Base-by-base conservation (phyloP, 2,329 filamentous ascomycete species). In the Boeremia lycopersici region DNA sequence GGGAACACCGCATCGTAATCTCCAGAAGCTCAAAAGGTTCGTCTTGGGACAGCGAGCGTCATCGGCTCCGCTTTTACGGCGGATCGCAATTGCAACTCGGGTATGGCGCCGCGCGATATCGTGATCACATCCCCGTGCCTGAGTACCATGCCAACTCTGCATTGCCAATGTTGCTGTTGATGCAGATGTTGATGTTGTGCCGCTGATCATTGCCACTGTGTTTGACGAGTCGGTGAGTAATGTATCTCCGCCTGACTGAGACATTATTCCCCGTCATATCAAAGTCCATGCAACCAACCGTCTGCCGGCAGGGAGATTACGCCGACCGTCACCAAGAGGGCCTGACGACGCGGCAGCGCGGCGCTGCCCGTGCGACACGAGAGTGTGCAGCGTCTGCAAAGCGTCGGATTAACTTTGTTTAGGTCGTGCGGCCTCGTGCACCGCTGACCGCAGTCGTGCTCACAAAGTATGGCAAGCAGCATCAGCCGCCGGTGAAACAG, bases 321-420 rank as follows among this genome's bases (percentile, higher is more conserved):
- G 47, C 48, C 48, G 39, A 56, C 31, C 10, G 12, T 47, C 43
- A 34, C 48, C 43, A 46, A 48, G 52, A 49, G 35, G 46, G 46
- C 52, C 52, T 50, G 30, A 52, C 23, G 43, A 43, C 53, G 48
- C 48, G 48, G 53, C 53, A 56, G 42, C 39, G 38, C 53, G 48
- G 53, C 48, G 28, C 36, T 48, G 53, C 36, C 43, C 48, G 53
- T 56, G 47, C 42, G 23, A 44, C 36, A 35, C n/a, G 39, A 48
- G 19, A 38, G 26, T 43, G 38, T 33, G 39, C 43, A 25, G 48
- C 39, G 23, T 56, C 38, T 39, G 44, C 34, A 33, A 35, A 44
- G 43, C 39, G 42, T 30, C 31, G 36, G 44, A 28, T 38, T n/a
- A 42, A 23, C 38, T 41, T 30, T 25, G 42, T 25, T 28, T 48